Conservation (phyloP, 1,284 basidiomycete genomes). For the Pascua guehoae region DNA sequence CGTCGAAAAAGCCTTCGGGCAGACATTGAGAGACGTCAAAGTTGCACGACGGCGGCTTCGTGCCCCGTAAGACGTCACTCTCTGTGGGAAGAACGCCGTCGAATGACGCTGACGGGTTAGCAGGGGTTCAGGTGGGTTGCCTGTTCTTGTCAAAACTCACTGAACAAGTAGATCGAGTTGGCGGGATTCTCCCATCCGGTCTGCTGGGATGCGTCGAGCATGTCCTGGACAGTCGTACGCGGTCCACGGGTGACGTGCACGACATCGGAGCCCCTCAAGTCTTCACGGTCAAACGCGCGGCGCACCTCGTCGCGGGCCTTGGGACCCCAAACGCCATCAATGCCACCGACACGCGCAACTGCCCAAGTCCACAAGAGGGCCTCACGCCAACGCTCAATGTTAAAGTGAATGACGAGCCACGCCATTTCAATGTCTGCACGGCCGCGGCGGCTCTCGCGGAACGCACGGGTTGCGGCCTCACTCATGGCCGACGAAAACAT, state of each 20-base stretch:
- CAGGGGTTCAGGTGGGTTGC: too few species aligned
- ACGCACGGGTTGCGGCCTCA: slow-evolving; percentile 28
- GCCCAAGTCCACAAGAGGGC: slow-evolving; percentile 39
- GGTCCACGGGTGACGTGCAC: slow-evolving; percentile 8
- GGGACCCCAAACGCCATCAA: slow-evolving; percentile 27
- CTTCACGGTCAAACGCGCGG: slow-evolving; percentile 17
- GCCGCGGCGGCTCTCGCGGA: slow-evolving; percentile 34
- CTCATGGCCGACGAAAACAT: slow-evolving; percentile 34
- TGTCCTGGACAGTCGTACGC: slow-evolving; percentile 28
- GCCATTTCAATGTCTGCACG: slow-evolving; percentile 39
- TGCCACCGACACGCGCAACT: slow-evolving; percentile 35
- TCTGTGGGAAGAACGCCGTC: slow-evolving; percentile 29
- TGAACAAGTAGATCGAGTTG: slow-evolving; percentile 18
- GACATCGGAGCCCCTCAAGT: slow-evolving; percentile 8
- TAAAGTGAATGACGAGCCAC: slow-evolving; percentile 33
- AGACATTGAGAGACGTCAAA: slow-evolving; percentile 34
- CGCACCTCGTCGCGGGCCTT: slow-evolving; percentile 25
- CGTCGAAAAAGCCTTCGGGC: slow-evolving; percentile 26
- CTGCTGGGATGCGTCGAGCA: slow-evolving; percentile 17
- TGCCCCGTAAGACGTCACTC: not conserved
- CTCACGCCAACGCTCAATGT: slow-evolving; percentile 45
- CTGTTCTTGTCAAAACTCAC: too few species aligned
- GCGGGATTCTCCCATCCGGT: slow-evolving; percentile 29
- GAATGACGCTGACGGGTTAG: not conserved
- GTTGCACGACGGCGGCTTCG: slow-evolving; percentile 12